These are phyloP conservation scores for Sporothrix inflata DNA, from an alignment of 2,329 filamentous ascomycete genomes.

Conservation along the genomic window DNA sequence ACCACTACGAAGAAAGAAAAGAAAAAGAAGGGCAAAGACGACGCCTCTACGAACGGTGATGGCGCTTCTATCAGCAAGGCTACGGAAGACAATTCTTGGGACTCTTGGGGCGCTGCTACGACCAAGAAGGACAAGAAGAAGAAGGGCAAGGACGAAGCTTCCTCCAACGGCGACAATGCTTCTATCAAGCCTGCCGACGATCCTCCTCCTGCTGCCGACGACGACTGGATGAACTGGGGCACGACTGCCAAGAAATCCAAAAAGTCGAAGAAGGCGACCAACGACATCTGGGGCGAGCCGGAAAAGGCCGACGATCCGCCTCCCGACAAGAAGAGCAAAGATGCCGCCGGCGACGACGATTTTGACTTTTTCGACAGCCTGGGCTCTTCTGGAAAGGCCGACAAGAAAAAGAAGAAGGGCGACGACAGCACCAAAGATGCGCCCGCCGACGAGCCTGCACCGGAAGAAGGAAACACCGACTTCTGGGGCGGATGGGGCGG, in stretches of 20 bases:
- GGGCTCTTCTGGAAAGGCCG: constrained; percentile 38
- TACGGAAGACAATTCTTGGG: constrained; percentile 38
- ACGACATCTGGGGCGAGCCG: constrained; percentile 26
- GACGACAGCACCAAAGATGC: constrained; percentile 35
- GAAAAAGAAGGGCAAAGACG: constrained; percentile 34
- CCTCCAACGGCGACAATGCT: constrained; percentile 30
- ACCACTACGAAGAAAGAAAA: constrained; percentile 27
- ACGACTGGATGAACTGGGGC: constrained; percentile 33
- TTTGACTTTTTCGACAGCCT: constrained; percentile 40
- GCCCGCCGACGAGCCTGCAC: constrained; percentile 48
- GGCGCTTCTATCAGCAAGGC: constrained; percentile 25
- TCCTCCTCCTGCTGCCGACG: constrained; percentile 19
- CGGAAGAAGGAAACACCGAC: constrained; percentile 38
- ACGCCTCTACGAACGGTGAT: constrained; percentile 27
- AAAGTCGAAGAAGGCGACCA: constrained; percentile 24
- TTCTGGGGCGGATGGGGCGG: constrained; percentile 41
- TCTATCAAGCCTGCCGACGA: constrained; percentile 25
- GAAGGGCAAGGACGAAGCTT: constrained; percentile 34
- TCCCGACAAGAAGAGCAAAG: constrained; percentile 39
- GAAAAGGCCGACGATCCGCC: constrained; percentile 28
- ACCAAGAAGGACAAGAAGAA: constrained; percentile 38
- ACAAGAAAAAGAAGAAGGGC: constrained; percentile 37
- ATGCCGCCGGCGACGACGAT: constrained; percentile 35
- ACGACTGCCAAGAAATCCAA: constrained; percentile 28
- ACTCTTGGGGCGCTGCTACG: constrained; percentile 33